Base-by-base conservation (phyloP, 2,329 filamentous ascomycete species). In the Cordyceps farinosa region DNA sequence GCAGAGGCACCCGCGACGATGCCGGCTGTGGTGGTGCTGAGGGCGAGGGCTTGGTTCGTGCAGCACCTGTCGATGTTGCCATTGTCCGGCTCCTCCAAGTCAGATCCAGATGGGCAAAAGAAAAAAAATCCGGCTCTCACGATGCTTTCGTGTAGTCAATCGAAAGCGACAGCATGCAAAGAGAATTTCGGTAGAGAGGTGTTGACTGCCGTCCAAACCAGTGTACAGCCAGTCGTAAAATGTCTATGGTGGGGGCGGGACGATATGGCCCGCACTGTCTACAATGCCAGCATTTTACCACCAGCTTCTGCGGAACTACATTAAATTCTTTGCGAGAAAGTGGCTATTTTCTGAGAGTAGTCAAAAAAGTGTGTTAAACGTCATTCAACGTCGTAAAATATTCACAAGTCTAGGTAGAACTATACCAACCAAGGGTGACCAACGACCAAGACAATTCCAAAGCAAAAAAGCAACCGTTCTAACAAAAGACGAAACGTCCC, bases 1-100 rank as follows among this genome's bases (percentile, higher is more conserved):
- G 82, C 62, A 84, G 80, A 3, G 90, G 89, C 64, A 86, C 82
- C 65, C 83, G 80, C 77, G 47, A 50, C 17, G 53, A 22, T 2
- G 45, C 27, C 30, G 56, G 11, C 27, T 10, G 11, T 13, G 45
- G 38, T 27, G 48, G 81, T 82, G 48, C 2, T 62, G 22, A 22
- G 30, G 42, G n/a, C 36, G 55, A 44, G 17, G 55, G 59, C 62
- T 61, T 65, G 22, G n/a, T 44, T 10, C 22, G 22, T 8, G 27
- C 27, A 30, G 36, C 38, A 15, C 3, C 47, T 50, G 47, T 9
- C 27, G 27, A 5, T 47, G 3, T 27, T 29, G 11, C 5, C 9
- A 27, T 29, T 15, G 5, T 5, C 10, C 15, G 44, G 6, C 10
- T 40, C 11, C 38, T 40, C 38, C 38, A 4, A 40, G 22, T 22